Base-by-base conservation (phyloP, 225 moss, liverwort and hornwort genomes). In the Takakia lepidozioides region DNA sequence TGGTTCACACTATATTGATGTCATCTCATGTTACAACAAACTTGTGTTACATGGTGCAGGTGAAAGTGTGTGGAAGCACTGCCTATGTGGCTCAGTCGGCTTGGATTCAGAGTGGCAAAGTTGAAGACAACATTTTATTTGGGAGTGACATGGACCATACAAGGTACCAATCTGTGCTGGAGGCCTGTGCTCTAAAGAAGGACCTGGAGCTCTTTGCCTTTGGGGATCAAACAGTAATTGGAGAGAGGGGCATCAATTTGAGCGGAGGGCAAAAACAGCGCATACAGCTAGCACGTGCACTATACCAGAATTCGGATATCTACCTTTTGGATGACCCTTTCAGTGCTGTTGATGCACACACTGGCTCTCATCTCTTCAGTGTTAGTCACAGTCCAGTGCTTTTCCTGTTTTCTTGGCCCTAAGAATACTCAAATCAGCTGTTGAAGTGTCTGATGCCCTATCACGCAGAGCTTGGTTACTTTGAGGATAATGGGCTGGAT, bases 241-340 rank as follows among this genome's bases (percentile, higher is more conserved):
- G 87, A 7, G 90, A 90, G 64, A 77, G 95, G 4, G 95, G 90
- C n/a, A 63, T 98, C 8, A 90, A 98, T 46, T 58, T 98, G 64
- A 98, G 90, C 25, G 95, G 87, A 14, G 87, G 90, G 10, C 90
- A 90, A 56, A 98, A 98, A 57, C 95, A 98, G 43, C 84, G 95
- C 41, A 66, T 90, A 60, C 87, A 90, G 58, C 81, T 98, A 17
- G 95, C 95, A 2, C 84, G 95, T 41, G 95, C 95, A 35, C 57
- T 95, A 2, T 95, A 85, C 66, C 78, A 87, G 54, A 79, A 90
- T 42, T 76, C 76, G 36, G 87, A 87, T 30, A 49, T 90, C 40
- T 95, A 87, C 62, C 69, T 95, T 18, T 61, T 95, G 47, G 95
- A 95, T 52, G 90, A 95, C 51, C 70, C 79, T 3, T 79, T 79